These are phyloP conservation scores for Metschnikowia lochheadii DNA, from an alignment of 805 yeast genomes.

Conservation along the genomic window DNA sequence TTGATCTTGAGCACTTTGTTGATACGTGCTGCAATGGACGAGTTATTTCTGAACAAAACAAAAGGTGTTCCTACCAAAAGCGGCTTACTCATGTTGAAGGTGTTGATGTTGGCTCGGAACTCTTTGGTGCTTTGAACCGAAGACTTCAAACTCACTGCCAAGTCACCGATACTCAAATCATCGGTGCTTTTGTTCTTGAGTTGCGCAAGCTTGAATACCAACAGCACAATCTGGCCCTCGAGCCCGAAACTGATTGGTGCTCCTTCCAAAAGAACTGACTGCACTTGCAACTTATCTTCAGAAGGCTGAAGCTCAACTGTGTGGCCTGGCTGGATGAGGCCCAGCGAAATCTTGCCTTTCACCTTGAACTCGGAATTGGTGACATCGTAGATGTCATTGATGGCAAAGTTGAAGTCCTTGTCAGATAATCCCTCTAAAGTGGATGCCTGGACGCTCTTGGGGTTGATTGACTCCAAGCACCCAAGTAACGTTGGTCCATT, in stretches of 20 bases:
- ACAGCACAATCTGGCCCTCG: conserved; percentile 60
- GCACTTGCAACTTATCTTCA: conserved; percentile 41
- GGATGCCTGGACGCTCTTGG: background rate
- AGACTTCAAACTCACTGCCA: conserved; percentile 28
- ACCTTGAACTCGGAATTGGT: conserved; percentile 48
- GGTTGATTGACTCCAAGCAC: conserved; percentile 32
- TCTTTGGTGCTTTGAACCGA: conserved; percentile 24
- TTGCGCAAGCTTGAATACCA: conserved; percentile 42
- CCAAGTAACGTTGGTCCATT: conserved; percentile 41
- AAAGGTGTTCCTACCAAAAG: conserved; percentile 76
- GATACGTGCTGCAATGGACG: conserved; percentile 66
- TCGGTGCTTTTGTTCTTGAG: conserved; percentile 50
- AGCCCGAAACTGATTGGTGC: conserved; percentile 46
- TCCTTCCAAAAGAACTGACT: conserved; percentile 30
- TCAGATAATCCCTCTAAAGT: conserved; percentile 12
- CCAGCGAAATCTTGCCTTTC: conserved; percentile 64
- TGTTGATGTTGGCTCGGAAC: conserved; percentile 26
- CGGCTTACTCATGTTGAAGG: conserved; percentile 56
- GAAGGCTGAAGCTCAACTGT: conserved; percentile 55
- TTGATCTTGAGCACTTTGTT: conserved; percentile 35
- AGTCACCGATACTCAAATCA: conserved; percentile 60
- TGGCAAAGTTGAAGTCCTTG: conserved; percentile 51
- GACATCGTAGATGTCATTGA: conserved; percentile 55
- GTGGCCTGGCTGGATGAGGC: conserved; percentile 69
- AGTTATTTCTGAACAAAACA: conserved; percentile 71